A percentile compares a stretch with the other conserved stretches of the same genome.
Evolutionary conservation across 768 basidiomycete genomes (phyloP).

Genomic region (Suillus subaureus): DNA sequence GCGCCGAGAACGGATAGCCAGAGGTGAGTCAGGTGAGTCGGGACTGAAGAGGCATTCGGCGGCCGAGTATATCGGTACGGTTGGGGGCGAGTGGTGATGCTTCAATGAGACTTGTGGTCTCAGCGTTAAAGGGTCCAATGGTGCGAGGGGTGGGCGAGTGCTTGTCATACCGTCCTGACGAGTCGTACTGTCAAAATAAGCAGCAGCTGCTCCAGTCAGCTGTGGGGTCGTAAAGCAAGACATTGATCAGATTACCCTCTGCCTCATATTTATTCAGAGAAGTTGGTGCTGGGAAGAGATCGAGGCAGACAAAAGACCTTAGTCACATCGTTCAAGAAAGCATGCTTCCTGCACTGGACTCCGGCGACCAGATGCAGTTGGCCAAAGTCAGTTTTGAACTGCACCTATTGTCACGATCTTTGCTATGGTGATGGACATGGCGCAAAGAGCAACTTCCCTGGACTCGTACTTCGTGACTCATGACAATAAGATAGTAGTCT

Average conservation of each 20-base stretch:
- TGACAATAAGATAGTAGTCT: not conserved
- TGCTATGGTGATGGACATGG: constrained; percentile 8
- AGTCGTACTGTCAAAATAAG: not conserved
- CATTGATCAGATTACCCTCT: not conserved
- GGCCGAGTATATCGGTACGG: not conserved
- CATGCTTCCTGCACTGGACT: not conserved
- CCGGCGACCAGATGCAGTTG: not conserved
- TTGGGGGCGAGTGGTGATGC: not conserved
- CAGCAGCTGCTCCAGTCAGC: constrained; percentile 12
- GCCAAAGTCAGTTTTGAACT: not conserved
- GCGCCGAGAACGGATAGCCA: not conserved
- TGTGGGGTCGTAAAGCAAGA: constrained; percentile 5
- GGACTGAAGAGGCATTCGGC: not conserved
- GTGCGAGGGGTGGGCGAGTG: constrained; percentile 1
- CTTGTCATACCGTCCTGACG: constrained; percentile 6
- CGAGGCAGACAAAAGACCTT: constrained; percentile 7
- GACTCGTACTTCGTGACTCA: not conserved
- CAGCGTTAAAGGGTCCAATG: constrained; percentile 3
- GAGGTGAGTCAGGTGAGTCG: not conserved
- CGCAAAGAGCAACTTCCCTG: not conserved
- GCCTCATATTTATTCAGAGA: constrained; percentile 7
- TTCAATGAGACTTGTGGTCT: not conserved
- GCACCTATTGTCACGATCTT: constrained; percentile 7
- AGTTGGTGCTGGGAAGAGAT: constrained; percentile 7
- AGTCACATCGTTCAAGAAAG: not conserved